Percentiles rank a stretch among this genome's conserved stretches.
Conservation (phyloP, 768 basidiomycete genomes). For the Thelephora aurantiotincta region DNA sequence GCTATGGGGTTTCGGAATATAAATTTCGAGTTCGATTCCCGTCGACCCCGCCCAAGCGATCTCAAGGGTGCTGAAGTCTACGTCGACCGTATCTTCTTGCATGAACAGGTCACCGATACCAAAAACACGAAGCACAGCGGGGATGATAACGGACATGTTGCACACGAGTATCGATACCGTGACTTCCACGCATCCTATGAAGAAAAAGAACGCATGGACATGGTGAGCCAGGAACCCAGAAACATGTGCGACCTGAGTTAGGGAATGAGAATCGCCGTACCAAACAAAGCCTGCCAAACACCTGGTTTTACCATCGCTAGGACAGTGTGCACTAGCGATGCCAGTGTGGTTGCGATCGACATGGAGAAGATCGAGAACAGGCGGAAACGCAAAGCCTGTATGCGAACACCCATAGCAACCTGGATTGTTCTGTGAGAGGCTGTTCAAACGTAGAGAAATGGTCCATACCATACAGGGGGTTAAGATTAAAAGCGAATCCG, state of each 20-base stretch:
- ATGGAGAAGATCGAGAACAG: background rate
- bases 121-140: background rate
- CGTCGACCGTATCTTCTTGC: no score
- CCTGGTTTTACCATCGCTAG: background rate
- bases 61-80: no score
- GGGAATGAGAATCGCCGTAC: background rate
- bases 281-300: background rate
- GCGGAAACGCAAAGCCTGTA: background rate
- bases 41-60: no score
- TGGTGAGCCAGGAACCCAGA: background rate
- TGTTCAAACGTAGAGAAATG: background rate
- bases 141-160: background rate
- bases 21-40: no score
- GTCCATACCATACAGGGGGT: background rate
- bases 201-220: background rate
- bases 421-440: no score
- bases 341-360: background rate
- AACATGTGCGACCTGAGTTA: background rate
- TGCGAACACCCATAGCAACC: background rate
- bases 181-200: background rate
- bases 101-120: background rate
- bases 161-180: background rate
- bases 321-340: background rate
- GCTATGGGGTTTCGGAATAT: no score
- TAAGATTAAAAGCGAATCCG: background rate